These are phyloP conservation scores for Myxozyma mucilagina DNA, from an alignment of 805 yeast species.

Conservation along the genomic window DNA sequence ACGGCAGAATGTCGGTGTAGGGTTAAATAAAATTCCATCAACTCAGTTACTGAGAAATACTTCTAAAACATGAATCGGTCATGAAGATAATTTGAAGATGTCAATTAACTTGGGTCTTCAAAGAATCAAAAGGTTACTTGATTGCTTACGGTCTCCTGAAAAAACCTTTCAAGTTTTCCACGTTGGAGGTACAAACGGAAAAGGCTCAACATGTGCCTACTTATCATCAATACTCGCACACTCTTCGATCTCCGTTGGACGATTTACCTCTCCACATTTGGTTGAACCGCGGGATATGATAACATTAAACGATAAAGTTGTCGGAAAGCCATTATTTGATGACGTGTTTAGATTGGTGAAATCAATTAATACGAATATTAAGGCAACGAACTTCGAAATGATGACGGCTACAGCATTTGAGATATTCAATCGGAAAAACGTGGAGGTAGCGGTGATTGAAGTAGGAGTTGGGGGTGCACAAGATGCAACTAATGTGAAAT, in stretches of 20 bases:
- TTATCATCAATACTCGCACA: constrained; percentile 61
- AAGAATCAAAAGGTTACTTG: constrained; percentile 51
- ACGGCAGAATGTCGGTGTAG: too few species aligned
- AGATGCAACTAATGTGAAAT: constrained; percentile 83
- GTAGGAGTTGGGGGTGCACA: constrained; percentile 90
- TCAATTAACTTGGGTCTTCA: constrained; percentile 58
- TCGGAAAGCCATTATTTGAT: constrained; percentile 50
- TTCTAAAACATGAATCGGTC: neutral
- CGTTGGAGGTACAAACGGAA: constrained; percentile 95
- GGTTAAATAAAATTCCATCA: too few species aligned
- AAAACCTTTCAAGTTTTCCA: constrained; percentile 67
- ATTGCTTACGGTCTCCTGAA: constrained; percentile 57
- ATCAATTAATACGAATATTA: constrained; percentile 39
- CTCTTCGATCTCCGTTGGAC: constrained; percentile 58
- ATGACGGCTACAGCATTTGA: constrained; percentile 83
- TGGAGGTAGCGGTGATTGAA: constrained; percentile 81
- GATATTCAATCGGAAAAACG: constrained; percentile 59
- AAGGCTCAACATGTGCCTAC: constrained; percentile 89
- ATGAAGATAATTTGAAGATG: neutral
- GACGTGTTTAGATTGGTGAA: constrained; percentile 48
- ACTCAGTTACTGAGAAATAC: neutral
- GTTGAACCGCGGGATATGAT: constrained; percentile 74
- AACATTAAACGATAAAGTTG: constrained; percentile 59
- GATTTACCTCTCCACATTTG: constrained; percentile 88
- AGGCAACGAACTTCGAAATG: constrained; percentile 84